Percentiles rank a stretch among this genome's conserved stretches.
Conservation (phyloP, 2,329 filamentous ascomycete genomes). For the Xylariales sp. region DNA sequence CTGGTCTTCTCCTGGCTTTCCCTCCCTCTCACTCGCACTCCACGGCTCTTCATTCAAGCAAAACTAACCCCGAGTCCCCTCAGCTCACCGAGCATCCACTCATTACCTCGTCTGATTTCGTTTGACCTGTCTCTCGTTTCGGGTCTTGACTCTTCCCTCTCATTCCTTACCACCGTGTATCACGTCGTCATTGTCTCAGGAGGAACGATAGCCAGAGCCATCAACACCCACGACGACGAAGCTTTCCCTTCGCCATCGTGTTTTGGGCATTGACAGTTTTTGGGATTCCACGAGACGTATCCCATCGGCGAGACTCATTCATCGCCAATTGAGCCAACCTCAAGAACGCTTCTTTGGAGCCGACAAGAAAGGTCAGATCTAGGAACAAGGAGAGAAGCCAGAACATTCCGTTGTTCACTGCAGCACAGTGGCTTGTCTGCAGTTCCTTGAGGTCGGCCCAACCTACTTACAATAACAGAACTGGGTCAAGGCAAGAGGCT, state of each 20-base stretch:
- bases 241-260: background rate
- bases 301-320: too few species aligned
- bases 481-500: background rate
- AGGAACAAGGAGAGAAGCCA: too few species aligned
- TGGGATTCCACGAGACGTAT: too few species aligned
- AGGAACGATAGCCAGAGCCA: too few species aligned
- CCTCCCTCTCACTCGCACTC: slow-evolving; percentile 6
- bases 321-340: too few species aligned
- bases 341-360: too few species aligned
- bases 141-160: slow-evolving; percentile 10
- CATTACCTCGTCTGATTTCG: slow-evolving; percentile 14
- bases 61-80: slow-evolving; percentile 10
- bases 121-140: slow-evolving; percentile 11
- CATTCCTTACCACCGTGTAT: background rate
- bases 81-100: slow-evolving; percentile 12
- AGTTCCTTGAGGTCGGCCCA: too few species aligned
- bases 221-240: background rate
- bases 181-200: background rate
- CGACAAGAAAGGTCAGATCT: too few species aligned
- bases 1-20: slow-evolving; percentile 1
- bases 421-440: too few species aligned
- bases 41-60: slow-evolving; percentile 5
- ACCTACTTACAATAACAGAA: background rate
- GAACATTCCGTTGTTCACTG: too few species aligned
- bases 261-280: too few species aligned